Evolutionary conservation across 768 basidiomycete species (phyloP), one percentile per base, ranked within the genome.

Genomic region (Phlebiopsis flavidoalba): DNA sequence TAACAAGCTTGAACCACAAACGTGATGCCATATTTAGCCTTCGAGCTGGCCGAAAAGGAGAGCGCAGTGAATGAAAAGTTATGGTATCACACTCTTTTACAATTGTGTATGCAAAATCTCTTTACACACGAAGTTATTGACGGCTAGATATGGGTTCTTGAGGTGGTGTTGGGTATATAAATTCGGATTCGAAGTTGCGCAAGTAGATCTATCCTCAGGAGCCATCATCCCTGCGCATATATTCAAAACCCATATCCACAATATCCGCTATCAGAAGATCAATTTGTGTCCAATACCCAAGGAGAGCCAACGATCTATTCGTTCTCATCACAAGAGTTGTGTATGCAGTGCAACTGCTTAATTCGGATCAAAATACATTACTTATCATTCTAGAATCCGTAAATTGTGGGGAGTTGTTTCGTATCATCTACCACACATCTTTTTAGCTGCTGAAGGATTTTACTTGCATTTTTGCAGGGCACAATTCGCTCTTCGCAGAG

Each of bases 391-490:
- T n/a, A 62, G 60, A 17, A n/a, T n/a, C 31, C 19, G 36, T 50
- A 5, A 26, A 55, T 12, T 57, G n/a, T n/a, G 49, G 52, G 19
- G 45, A 65, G n/a, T n/a, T 74, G 55, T 69, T 63, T 31, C 14
- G 19, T 35, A 36, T 31, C 22, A 15, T 52, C 11, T 26, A n/a
- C 46, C 19, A 37, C 31, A 93, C 93, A 67, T 49, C 93, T 91
- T 92, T 12, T n/a, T n/a, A n/a, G n/a, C n/a, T n/a, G n/a, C n/a
- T n/a, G n/a, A n/a, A n/a, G n/a, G n/a, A n/a, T n/a, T n/a, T n/a
- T n/a, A n/a, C n/a, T n/a, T n/a, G n/a, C n/a, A n/a, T n/a, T n/a
- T 43, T 43, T 91, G 90, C 72, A 94, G 92, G 88, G 86, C 89
- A 0, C 88, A 91, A 69, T 95, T 94, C 71, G 84, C 89, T 43